Conservation (phyloP, 2,329 filamentous ascomycete species). For the Drechslera avenae region DNA sequence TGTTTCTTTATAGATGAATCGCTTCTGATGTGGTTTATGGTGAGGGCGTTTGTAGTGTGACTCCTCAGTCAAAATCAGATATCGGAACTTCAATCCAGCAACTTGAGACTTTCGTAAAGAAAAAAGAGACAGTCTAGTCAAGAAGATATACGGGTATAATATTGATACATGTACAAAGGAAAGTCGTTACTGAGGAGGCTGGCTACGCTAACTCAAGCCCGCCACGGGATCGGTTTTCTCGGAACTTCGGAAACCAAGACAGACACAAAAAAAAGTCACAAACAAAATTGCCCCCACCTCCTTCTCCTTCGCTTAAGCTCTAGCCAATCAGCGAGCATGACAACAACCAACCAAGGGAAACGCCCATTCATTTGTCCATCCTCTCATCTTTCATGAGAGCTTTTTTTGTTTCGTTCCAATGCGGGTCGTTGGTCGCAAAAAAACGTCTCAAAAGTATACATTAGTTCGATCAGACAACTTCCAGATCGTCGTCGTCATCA, state of each 20-base stretch:
- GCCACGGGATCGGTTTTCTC: no score
- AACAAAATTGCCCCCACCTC: neutral
- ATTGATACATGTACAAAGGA: slow-evolving; percentile 24
- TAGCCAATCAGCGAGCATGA: slow-evolving; percentile 35
- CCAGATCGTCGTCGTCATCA: slow-evolving; percentile 56
- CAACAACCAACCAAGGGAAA: slow-evolving; percentile 24
- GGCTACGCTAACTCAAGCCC: neutral
- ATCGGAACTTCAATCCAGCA: no score
- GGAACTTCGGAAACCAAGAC: slow-evolving; percentile 22
- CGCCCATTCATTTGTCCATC: slow-evolving; percentile 2
- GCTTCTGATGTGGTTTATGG: no score
- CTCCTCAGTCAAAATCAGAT: no score
- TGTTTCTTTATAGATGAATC: neutral
- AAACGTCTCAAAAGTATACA: slow-evolving; percentile 24
- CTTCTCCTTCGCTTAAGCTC: slow-evolving; percentile 36
- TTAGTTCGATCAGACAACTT: slow-evolving; percentile 49
- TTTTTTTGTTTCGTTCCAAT: neutral
- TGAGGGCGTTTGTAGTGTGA: no score
- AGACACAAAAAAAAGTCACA: no score
- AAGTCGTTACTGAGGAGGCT: slow-evolving; percentile 25
- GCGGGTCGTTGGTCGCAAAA: neutral
- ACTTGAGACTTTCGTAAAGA: no score
- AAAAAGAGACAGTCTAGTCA: neutral
- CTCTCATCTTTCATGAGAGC: no score
- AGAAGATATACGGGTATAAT: slow-evolving; percentile 9